Evolutionary conservation across 805 yeast genomes (phyloP), one percentile per base, ranked within the genome.

Genomic region (Schizosaccharomyces cryophilus): DNA sequence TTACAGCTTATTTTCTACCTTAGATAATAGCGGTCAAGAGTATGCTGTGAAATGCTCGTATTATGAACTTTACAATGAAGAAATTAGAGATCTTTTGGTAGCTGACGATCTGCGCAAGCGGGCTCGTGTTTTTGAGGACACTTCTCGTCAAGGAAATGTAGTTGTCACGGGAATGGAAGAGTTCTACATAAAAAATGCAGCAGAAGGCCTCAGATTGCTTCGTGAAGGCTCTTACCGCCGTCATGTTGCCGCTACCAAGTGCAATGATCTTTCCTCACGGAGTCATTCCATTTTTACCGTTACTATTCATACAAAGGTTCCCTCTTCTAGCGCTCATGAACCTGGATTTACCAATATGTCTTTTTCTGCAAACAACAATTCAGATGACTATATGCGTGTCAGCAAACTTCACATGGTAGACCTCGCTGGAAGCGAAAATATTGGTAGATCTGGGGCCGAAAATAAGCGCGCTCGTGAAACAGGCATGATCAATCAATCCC

Each of bases 341-440:
- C 21, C 51, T 15, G 40, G 40, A 35, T 35, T 35, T 11, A 35
- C 40, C 15, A 35, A 35, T 35, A 45, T 19, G 21, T 45, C 51
- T 15, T 24, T 42, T 42, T 17, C 47, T 9, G 3, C 26, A n/a
- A 45, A 45, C 13, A 29, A 51, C 35, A 21, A 11, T 17, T 15
- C 30, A 5, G 79, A 78, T 66, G 82, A 79, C 62, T 65, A 73
- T 29, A 76, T 77, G 63, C 73, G 81, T 64, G 71, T 75, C 51
- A 82, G 87, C 5, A 87, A 86, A 67, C 77, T 87, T 69, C 87
- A 88, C 68, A 73, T 88, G 26, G 97, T 90, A 5, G 97, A 90
- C 73, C 75, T 90, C 64, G 98, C 97, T 0, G 97, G 98, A 0
- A 85, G 95, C 4, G 98, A 90, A 69, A 89, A 89, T 69, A 83